phyloP scores from a whole-genome alignment of 768 basidiomycete genomes.

The Suillus weaverae region DNA sequence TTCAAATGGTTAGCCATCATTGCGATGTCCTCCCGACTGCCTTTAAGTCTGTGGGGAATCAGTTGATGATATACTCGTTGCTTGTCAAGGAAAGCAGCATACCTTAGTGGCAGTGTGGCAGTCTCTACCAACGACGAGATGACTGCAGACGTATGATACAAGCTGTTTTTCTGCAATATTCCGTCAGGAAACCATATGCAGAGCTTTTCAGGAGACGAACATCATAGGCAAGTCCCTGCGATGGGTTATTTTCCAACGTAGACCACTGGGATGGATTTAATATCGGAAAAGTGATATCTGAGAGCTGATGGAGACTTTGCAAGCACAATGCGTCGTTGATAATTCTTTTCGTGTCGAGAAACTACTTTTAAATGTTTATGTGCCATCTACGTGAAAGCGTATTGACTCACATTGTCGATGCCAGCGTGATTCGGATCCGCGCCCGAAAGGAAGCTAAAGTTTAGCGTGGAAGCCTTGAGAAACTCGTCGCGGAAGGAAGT shows the following conservation, averaged over 20 bases:
- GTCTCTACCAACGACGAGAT: constrained; percentile 60
- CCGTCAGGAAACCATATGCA: constrained; percentile 13
- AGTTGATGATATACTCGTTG: background rate
- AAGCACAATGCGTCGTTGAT: constrained; percentile 67
- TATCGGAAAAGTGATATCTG: constrained; percentile 53
- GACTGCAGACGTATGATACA: constrained; percentile 57
- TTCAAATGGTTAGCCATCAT: constrained; percentile 50
- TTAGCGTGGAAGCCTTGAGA: constrained; percentile 56
- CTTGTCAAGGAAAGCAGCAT: constrained; percentile 5
- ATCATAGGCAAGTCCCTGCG: constrained; percentile 20
- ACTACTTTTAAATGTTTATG: constrained; percentile 29
- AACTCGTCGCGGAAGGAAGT: constrained; percentile 67
- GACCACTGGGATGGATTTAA: constrained; percentile 47
- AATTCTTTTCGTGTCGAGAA: constrained; percentile 39
- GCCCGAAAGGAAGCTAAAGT: constrained; percentile 58
- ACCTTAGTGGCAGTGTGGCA: constrained; percentile 62
- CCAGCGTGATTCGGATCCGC: constrained; percentile 33
- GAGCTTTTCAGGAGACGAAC: constrained; percentile 29
- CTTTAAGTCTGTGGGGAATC: constrained; percentile 32
- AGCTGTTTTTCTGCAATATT: constrained; percentile 29
- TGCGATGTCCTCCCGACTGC: constrained; percentile 40
- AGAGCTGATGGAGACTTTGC: constrained; percentile 48
- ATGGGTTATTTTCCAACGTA: constrained; percentile 24
- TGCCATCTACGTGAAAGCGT: constrained; percentile 5
- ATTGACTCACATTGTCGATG: constrained; percentile 45